These are phyloP conservation scores for Spergularia azorica DNA, from an alignment of 179 eudicot genomes.

Conservation along the genomic window DNA sequence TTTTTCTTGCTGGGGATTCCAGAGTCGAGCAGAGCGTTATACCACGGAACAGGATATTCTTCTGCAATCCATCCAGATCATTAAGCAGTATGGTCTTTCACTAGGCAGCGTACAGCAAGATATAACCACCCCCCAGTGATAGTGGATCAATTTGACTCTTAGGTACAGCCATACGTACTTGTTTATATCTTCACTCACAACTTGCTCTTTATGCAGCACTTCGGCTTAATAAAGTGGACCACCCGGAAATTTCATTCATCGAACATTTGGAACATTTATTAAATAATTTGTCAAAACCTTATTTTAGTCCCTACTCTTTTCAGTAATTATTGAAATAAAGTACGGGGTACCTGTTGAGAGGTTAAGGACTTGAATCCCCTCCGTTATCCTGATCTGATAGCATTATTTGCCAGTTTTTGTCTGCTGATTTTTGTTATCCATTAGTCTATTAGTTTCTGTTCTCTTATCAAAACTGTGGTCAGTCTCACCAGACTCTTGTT, in stretches of 20 bases:
- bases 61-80: constrained; percentile 61
- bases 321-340: no score
- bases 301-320: no score
- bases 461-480: neutral
- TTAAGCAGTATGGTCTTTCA: constrained; percentile 72
- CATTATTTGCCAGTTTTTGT: neutral
- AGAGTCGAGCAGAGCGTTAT: constrained; percentile 69
- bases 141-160: neutral
- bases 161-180: constrained; percentile 20
- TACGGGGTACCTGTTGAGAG: no score
- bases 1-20: constrained; percentile 17
- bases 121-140: constrained; percentile 23
- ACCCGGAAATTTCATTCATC: no score
- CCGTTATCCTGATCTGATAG: neutral
- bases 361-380: neutral
- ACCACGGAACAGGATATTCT: constrained; percentile 74
- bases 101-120: constrained; percentile 52
- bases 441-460: neutral
- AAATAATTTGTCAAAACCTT: no score
- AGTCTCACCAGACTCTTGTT: neutral
- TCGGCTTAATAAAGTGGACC: no score
- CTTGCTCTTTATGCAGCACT: no score
- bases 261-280: no score
- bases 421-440: neutral
- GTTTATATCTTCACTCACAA: no score